A percentile compares a stretch with the other conserved stretches of the same genome.
Conservation (phyloP, 106 monocot species). For the Dendrobium nobile region DNA sequence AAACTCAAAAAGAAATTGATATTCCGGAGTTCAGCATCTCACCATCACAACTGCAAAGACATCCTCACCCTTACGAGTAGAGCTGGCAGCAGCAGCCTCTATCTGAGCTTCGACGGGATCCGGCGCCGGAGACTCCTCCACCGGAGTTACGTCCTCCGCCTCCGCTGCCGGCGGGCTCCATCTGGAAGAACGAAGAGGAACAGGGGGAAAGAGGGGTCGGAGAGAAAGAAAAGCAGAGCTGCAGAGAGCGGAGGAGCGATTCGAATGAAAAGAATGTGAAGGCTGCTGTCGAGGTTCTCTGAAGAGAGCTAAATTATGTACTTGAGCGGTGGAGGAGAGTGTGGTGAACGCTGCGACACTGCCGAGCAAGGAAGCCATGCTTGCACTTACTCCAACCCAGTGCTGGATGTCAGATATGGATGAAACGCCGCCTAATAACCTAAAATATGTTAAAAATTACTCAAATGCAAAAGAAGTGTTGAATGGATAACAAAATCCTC, state of each 20-base stretch:
- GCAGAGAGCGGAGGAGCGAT: conserved; percentile 9
- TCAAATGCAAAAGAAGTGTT: no score
- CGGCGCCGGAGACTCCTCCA: conserved; percentile 24
- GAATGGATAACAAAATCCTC: no score
- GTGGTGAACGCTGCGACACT: neutral
- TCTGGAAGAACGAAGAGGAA: neutral
- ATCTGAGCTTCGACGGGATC: conserved; percentile 66
- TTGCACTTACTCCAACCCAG: neutral
- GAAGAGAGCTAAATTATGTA: neutral
- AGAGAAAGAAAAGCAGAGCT: neutral
- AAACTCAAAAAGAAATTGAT: neutral
- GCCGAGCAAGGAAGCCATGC: conserved; percentile 2
- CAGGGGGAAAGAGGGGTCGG: conserved; percentile 2
- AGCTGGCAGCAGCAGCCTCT: conserved; percentile 32
- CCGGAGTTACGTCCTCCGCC: conserved; percentile 6
- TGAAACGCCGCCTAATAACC: neutral
- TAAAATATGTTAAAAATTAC: no score
- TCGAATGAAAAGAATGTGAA: conserved; percentile 1
- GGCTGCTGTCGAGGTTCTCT: neutral
- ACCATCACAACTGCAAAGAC: conserved; percentile 90
- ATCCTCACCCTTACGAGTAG: conserved; percentile 52
- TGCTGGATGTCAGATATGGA: neutral
- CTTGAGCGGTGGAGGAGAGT: neutral
- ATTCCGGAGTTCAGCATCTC: neutral
- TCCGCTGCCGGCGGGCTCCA: conserved; percentile 21